Percentiles rank a stretch among this genome's conserved stretches.
phyloP scores from a whole-genome alignment of 192 early-diverging fungal genomes.

The Linnemannia schmuckeri region DNA sequence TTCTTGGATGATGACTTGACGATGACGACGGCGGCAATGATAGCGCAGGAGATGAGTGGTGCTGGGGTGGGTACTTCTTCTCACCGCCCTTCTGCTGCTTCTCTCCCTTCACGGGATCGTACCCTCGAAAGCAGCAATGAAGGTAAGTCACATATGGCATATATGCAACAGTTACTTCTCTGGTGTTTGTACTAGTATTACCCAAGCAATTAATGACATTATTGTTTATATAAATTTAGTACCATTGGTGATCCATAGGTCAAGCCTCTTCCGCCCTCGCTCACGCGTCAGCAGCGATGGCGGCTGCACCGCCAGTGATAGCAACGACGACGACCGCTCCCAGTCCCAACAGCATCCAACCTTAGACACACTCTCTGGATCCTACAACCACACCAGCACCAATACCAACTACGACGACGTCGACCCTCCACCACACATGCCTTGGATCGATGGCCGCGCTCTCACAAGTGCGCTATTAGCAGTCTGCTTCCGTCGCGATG shows the following conservation, averaged over 20 bases:
- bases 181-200: not conserved
- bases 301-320: not conserved
- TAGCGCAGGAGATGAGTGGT: not conserved
- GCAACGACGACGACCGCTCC: not conserved
- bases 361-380: not conserved
- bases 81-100: not conserved
- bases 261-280: conserved; percentile 12
- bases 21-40: not conserved
- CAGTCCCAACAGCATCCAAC: not conserved
- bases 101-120: not conserved
- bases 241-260: not conserved
- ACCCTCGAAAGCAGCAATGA: not conserved
- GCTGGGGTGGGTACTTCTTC: conserved; percentile 16
- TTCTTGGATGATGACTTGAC: not conserved
- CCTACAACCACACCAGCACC: not conserved
- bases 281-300: conserved; percentile 20
- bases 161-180: not conserved
- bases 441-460: conserved; percentile 52
- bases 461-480: conserved; percentile 48
- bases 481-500: conserved; percentile 45
- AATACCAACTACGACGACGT: not conserved
- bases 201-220: not conserved
- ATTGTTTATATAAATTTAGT: not conserved
- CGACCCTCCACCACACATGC: conserved; percentile 20
- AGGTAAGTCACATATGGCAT: not conserved